Evolutionary conservation across 1,139 yeast genomes (phyloP), one percentile per base, ranked within the genome.

Genomic region (Candida dubliniensis): DNA sequence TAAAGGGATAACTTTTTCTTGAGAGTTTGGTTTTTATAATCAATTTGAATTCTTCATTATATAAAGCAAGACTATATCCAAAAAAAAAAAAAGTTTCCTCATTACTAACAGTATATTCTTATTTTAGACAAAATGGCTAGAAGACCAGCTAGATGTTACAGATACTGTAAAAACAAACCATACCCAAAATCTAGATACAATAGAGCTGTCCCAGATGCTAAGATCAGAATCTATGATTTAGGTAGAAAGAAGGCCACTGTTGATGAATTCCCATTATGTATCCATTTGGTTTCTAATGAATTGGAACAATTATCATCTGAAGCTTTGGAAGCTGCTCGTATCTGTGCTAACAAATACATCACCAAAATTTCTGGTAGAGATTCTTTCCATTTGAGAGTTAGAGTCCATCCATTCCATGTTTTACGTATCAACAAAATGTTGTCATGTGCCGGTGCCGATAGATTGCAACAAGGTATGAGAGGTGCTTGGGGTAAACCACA

Each of bases 401-500:
- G 99, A 82, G 99, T 91, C 70, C 99, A 93, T 79, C 99, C 99
- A 67, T 95, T 87, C 98, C 99, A 93, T 84, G 99, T 95, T 64
- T 87, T 93, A 77, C 88, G 99, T 82, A 93, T 93, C 84, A 93
- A 93, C 93, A 93, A 93, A 87, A 93, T 93, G 99, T 89, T 93
- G 96, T 93, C 99, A 70, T 93, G 99, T 84, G 99, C 99, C 81
- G 99, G 99, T 87, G 99, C 99, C 74, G 99, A 93, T 91, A 89
- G 99, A 87, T 85, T 93, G 80, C 99, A 93, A 83, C 98, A 95
- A 82, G 99, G 99, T 89, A 93, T 93, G 99, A 91, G 99, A 88
- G 96, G 96, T 84, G 99, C 99, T 72, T 93, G 98, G 98, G 99
- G 99, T 88, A 93, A 93, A 82, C 99, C 99, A 69, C 96, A 91